Evolutionary conservation across 768 basidiomycete species (phyloP), one percentile per base, ranked within the genome.

Genomic region (Rubroboletus pulcherrimus): DNA sequence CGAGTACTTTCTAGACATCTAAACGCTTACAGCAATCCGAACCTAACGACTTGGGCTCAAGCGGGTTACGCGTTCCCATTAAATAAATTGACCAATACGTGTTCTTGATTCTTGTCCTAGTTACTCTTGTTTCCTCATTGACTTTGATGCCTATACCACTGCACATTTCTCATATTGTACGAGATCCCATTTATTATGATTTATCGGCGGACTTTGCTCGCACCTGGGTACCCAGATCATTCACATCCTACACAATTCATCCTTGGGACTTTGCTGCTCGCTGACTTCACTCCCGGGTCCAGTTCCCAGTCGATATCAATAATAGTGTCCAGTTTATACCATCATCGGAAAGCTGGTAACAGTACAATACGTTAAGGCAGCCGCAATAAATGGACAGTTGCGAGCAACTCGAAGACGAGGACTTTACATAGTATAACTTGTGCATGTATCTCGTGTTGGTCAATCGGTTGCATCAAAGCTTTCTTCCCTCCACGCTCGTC

Each of bases 31-130:
- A 77, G 72, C 51, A 85, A 97, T 67, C 77, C 92, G 19, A 94
- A 96, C 66, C 71, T 91, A 42, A 95, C 94, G 30, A 89, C 87
- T 45, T 96, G 94, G 93, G 77, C 74, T 3, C 78, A 82, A 60
- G 92, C 86, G 1, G 89, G 89, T 40, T 82, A 89, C 65, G 73
- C 73, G 0, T 89, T 88, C 73, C 94, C 94, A 17, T 75, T 83
- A 39, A 95, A 93, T 67, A 76, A 39, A 47, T 29, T 68, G 66
- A 57, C 58, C 50, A 62, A 51, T 38, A 57, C 62, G 17, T 64
- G 63, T 55, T 15, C 61, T 54, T 71, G 51, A 64, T 53, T 38
- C 21, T 39, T 51, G 33, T 54, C 57, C 48, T 38, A 21, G 53
- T 38, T 52, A 31, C 49, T 56, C 48, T 48, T 38, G 34, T 55